phyloP scores from a whole-genome alignment of 1,139 yeast genomes.

The Kazachstania sp. region DNA sequence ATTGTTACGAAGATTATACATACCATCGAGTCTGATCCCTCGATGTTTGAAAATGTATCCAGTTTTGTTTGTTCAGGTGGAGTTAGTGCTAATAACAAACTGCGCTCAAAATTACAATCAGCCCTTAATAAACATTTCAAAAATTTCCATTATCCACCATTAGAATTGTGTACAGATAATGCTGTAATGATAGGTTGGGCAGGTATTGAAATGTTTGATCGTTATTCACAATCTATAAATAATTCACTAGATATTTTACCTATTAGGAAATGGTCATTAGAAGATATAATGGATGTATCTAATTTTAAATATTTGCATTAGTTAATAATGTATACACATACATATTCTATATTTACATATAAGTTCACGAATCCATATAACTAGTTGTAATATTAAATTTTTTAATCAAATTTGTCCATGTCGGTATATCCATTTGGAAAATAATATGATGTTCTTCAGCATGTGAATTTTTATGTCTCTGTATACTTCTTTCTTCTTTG shows the following conservation, averaged over 20 bases:
- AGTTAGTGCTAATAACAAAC: constrained; percentile 65
- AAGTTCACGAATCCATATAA: constrained; percentile 38
- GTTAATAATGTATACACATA: background rate
- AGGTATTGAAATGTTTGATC: constrained; percentile 76
- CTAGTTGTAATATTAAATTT: constrained; percentile 45
- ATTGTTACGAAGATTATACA: constrained; percentile 54
- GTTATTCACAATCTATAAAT: constrained; percentile 29
- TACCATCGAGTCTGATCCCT: constrained; percentile 39
- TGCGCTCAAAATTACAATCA: constrained; percentile 44
- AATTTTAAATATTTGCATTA: background rate
- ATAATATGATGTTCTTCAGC: constrained; percentile 50
- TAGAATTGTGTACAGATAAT: constrained; percentile 80
- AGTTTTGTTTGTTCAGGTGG: constrained; percentile 88
- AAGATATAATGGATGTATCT: constrained; percentile 36
- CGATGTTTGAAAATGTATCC: constrained; percentile 37
- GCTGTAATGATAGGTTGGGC: constrained; percentile 98
- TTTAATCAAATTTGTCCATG: constrained; percentile 52
- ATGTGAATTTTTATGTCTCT: constrained; percentile 26
- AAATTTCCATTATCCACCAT: constrained; percentile 64
- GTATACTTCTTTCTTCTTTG: constrained; percentile 21
- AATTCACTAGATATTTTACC: constrained; percentile 51
- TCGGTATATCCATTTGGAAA: constrained; percentile 55
- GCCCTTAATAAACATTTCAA: constrained; percentile 30
- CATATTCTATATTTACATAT: constrained; percentile 18
- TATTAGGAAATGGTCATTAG: constrained; percentile 56